phyloP scores from a whole-genome alignment of 768 basidiomycete genomes.

The Xerocomellus amylosporus region DNA sequence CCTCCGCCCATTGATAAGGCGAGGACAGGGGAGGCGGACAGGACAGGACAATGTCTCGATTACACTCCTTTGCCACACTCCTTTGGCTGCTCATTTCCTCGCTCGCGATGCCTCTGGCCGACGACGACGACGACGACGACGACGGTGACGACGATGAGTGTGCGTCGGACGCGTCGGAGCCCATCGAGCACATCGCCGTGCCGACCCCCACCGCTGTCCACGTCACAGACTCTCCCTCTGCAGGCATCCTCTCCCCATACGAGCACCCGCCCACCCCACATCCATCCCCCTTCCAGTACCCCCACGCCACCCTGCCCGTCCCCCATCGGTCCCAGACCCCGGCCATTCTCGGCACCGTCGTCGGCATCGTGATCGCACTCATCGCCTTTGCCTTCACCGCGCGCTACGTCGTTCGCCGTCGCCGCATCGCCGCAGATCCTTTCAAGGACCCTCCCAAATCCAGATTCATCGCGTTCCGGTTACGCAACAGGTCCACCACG shows the following conservation, averaged over 20 bases:
- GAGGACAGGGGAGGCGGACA: neutral
- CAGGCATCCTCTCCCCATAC: slow-evolving; percentile 13
- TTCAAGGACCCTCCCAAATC: slow-evolving; percentile 12
- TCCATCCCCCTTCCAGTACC: slow-evolving; percentile 6
- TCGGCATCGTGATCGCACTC: slow-evolving; percentile 17
- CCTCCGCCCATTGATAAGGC: slow-evolving; percentile 15
- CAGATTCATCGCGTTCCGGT: slow-evolving; percentile 2
- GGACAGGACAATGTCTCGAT: slow-evolving; percentile 7
- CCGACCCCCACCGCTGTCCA: neutral
- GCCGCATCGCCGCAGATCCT: slow-evolving; percentile 1
- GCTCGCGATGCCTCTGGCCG: slow-evolving; percentile 6
- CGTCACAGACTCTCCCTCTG: slow-evolving; percentile 1
- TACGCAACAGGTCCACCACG: neutral
- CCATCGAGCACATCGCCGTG: neutral
- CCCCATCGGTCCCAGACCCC: slow-evolving; percentile 4
- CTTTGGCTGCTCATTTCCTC: neutral
- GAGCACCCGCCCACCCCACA: slow-evolving; percentile 7
- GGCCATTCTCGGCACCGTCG: slow-evolving; percentile 14
- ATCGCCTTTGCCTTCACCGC: neutral
- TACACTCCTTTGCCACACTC: slow-evolving; percentile 23
- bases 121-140: slow-evolving; percentile 11
- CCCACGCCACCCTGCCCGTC: slow-evolving; percentile 11
- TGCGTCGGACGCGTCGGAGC: neutral
- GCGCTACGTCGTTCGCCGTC: slow-evolving; percentile 16
- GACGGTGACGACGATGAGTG: slow-evolving; percentile 10